phyloP scores from a whole-genome alignment of 2,329 filamentous ascomycete genomes.

The Pseudogymnoascus sp. region DNA sequence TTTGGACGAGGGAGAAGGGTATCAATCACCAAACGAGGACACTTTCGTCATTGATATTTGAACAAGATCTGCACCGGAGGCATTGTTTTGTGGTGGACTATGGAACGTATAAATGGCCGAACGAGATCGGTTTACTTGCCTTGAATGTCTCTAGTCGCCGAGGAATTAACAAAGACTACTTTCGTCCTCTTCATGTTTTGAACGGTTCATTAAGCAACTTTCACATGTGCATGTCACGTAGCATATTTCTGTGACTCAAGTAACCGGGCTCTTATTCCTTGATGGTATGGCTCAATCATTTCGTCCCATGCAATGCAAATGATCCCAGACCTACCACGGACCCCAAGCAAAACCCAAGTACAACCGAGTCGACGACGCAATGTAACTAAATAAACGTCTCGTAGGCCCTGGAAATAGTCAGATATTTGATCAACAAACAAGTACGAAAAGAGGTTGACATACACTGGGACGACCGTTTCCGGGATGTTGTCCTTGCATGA shows the following conservation, averaged over 20 bases:
- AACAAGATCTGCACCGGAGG: not conserved
- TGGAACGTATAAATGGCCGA: not conserved
- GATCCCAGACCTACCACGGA: conserved; percentile 8
- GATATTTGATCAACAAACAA: conserved; percentile 98
- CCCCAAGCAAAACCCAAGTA: conserved; percentile 8
- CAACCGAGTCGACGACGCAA: conserved; percentile 2
- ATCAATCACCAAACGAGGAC: not conserved
- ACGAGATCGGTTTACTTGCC: not conserved
- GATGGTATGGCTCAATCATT: conserved; percentile 9
- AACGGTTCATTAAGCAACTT: not conserved
- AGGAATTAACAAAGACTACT: not conserved
- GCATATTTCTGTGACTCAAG: not conserved
- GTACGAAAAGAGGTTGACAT: not conserved
- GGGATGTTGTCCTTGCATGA: conserved; percentile 74
- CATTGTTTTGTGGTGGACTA: not conserved
- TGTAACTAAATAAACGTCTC: conserved; percentile 9
- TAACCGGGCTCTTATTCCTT: conserved; percentile 9
- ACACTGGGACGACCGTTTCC: conserved; percentile 74
- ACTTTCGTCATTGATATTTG: not conserved
- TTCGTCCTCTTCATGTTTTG: not conserved
- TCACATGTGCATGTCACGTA: not conserved
- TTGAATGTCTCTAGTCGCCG: not conserved
- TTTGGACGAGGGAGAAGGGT: not conserved
- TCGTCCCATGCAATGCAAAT: conserved; percentile 4
- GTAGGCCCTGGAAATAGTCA: conserved; percentile 38